Evolutionary conservation across 2,329 filamentous ascomycete genomes (phyloP).

Genomic region (Knufia fluminis): DNA sequence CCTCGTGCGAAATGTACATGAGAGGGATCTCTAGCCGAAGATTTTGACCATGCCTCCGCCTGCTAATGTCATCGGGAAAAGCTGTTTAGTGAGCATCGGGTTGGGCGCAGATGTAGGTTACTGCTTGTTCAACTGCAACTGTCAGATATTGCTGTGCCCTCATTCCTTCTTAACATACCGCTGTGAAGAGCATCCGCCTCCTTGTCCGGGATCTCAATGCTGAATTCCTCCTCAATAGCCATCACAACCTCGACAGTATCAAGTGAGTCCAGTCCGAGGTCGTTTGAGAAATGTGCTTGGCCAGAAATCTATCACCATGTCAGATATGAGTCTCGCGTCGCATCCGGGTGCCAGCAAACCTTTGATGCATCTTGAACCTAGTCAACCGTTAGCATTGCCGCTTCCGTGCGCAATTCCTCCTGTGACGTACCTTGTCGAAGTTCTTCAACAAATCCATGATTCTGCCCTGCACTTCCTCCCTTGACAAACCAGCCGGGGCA

Average conservation of each 20-base stretch:
- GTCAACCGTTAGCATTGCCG: constrained; percentile 18
- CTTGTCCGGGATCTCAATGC: constrained; percentile 98
- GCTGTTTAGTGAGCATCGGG: constrained; percentile 52
- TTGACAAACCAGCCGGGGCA: constrained; percentile 64
- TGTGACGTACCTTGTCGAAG: constrained; percentile 78
- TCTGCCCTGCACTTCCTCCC: constrained; percentile 79
- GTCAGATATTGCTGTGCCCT: constrained; percentile 20
- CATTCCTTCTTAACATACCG: constrained; percentile 50
- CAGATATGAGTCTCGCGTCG: no score
- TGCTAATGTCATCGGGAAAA: neutral
- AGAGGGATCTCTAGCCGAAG: constrained; percentile 4
- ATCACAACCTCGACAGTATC: constrained; percentile 99
- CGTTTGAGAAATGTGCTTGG: constrained; percentile 86
- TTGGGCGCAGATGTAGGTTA: constrained; percentile 87
- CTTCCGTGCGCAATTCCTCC: constrained; percentile 2
- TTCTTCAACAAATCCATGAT: constrained; percentile 89
- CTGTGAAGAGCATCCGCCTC: constrained; percentile 91
- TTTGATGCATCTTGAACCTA: constrained; percentile 45
- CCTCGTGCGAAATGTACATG: constrained; percentile 7
- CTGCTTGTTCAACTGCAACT: constrained; percentile 74
- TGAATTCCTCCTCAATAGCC: constrained; percentile 95
- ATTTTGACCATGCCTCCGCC: neutral
- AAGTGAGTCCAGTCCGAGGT: constrained; percentile 92
- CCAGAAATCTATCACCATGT: constrained; percentile 60
- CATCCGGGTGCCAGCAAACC: no score